Base-by-base conservation (phyloP, 2,329 filamentous ascomycete genomes). In the Aspergillus niger region DNA sequence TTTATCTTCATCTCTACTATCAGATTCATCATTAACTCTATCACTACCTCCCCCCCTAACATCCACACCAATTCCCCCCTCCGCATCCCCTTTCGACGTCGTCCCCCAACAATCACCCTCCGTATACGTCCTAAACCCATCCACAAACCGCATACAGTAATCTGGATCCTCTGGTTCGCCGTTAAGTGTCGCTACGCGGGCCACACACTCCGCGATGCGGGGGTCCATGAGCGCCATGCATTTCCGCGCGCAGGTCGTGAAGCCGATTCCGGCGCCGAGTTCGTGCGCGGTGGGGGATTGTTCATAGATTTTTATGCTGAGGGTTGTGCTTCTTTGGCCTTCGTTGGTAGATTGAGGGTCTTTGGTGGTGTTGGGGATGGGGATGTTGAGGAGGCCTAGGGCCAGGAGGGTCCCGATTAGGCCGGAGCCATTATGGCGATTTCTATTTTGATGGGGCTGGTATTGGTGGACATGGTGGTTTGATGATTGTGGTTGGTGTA, bases 341-440 rank as follows among this genome's bases (percentile, higher is more conserved):
- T 20, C 20, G 2, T 20, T 20, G 20, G 20, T 20, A 20, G 20
- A 20, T 20, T 20, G 20, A 5, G 13, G 39, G 6, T 5, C n/a
- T 4, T n/a, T 1, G 10, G n/a, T 4, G n/a, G 24, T 30, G 26
- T 5, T 11, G 10, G 50, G 8, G 8, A 1, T 30, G 36, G 36
- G 13, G 6, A 65, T 61, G 1, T 39, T 36, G 3, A 68, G 39
- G 1, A 74, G 63, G 13, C 72, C 72, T 1, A 72, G 51, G 17
- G 72, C 67, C 0, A 70, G 63, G 4, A 65, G 51, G 2, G 67
- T 32, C 20, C 72, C 72, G 49, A 69, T 68, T 8, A 73, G 68
- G 52, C 72, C 72, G 32, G 63, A 65, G 49, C 72, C 72, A 73
- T 62, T n/a, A 74, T 71, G 36, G 70, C 70, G 28, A 72, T 57